phyloP scores from a whole-genome alignment of 2,329 filamentous ascomycete species.

The Colletotrichum lindemuthianum region DNA sequence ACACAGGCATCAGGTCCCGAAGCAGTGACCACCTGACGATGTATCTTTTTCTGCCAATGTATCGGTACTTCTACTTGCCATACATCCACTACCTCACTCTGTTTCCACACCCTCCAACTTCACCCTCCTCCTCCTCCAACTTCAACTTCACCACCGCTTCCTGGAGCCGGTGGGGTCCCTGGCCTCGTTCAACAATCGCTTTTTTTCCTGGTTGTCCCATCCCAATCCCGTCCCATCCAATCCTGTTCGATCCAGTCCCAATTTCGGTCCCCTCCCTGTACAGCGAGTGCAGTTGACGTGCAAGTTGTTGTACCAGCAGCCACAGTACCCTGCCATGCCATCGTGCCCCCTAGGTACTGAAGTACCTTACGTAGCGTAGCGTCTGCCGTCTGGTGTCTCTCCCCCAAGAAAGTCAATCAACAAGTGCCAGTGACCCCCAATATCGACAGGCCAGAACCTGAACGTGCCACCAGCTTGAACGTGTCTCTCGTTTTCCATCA shows the following conservation, averaged over 20 bases:
- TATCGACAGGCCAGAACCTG: conserved; percentile 32
- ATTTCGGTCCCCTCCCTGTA: no score
- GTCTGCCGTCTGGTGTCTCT: conserved; percentile 14
- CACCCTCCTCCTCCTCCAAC: conserved; percentile 13
- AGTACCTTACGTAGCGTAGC: no score
- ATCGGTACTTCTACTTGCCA: conserved; percentile 3
- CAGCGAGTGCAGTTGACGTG: no score
- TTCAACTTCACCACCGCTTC: conserved; percentile 29
- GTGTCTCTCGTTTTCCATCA: conserved; percentile 34
- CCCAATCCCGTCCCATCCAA: conserved; percentile 27
- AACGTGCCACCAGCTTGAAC: conserved; percentile 17
- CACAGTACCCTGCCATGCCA: no score
- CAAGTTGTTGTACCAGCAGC: no score
- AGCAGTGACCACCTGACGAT: not conserved
- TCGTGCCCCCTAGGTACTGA: no score
- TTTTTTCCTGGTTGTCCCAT: conserved; percentile 34
- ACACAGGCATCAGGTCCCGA: no score
- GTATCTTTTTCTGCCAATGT: conserved; percentile 14
- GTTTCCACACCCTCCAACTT: conserved; percentile 4
- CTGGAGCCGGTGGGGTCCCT: conserved; percentile 35
- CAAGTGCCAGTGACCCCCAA: conserved; percentile 31
- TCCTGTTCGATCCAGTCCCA: conserved; percentile 16
- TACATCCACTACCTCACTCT: no score
- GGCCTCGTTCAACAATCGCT: conserved; percentile 38
- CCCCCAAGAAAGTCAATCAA: conserved; percentile 37